Conservation (phyloP, 495 filamentous ascomycete genomes). For the Neurospora sublineolata region DNA sequence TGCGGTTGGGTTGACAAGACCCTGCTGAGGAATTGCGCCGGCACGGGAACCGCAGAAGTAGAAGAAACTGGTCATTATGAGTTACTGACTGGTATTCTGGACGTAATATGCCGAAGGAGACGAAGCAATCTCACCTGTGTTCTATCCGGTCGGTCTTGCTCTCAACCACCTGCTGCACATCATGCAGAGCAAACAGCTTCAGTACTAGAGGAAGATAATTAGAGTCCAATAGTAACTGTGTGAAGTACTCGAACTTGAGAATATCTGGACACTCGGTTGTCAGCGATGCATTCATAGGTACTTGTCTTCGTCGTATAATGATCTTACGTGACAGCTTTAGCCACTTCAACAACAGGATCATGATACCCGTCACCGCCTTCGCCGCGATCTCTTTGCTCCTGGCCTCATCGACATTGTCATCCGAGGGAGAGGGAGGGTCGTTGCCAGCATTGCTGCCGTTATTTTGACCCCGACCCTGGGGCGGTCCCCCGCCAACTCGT, state of each 20-base stretch:
- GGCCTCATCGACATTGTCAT: slow-evolving; percentile 68
- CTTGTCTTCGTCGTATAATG: not conserved
- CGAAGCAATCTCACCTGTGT: slow-evolving; percentile 46
- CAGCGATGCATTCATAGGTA: not conserved
- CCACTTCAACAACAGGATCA: slow-evolving; percentile 87
- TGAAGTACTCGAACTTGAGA: slow-evolving; percentile 90
- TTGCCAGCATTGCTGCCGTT: slow-evolving; percentile 20
- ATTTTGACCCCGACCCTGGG: slow-evolving; percentile 18
- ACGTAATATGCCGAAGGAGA: not conserved
- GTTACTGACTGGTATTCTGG: not conserved
- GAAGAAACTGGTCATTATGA: slow-evolving; percentile 58
- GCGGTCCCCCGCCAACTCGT: slow-evolving; percentile 25
- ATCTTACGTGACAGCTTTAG: slow-evolving; percentile 84
- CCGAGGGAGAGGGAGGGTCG: slow-evolving; percentile 30
- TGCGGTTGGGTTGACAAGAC: slow-evolving; percentile 12
- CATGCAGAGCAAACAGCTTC: slow-evolving; percentile 86
- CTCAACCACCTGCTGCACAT: slow-evolving; percentile 79
- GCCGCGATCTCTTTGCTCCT: slow-evolving; percentile 74
- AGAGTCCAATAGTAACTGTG: slow-evolving; percentile 82
- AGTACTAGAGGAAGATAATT: slow-evolving; percentile 88
- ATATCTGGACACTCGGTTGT: slow-evolving; percentile 52
- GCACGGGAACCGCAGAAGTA: slow-evolving; percentile 59
- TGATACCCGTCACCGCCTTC: slow-evolving; percentile 79
- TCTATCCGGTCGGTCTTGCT: slow-evolving; percentile 74
- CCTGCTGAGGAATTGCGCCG: slow-evolving; percentile 15